These are phyloP conservation scores for Coix lacrymajobi DNA, from an alignment of 176 grass and related monocot genomes.

Conservation along the genomic window DNA sequence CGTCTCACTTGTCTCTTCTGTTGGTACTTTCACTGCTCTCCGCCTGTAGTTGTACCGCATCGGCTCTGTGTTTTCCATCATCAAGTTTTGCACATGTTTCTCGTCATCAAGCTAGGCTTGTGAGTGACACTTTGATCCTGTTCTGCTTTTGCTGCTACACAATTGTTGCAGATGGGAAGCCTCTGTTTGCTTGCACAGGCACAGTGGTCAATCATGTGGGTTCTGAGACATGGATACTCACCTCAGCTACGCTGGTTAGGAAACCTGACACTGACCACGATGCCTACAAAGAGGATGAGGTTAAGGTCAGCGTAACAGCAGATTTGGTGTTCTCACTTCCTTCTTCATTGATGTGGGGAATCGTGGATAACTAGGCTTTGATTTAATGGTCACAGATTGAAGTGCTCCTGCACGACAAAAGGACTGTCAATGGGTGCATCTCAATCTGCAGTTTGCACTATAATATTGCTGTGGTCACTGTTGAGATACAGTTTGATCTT, in stretches of 20 bases:
- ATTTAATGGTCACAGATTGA: neutral
- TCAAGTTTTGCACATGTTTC: neutral
- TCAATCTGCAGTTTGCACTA: neutral
- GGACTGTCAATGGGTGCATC: neutral
- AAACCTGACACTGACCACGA: neutral
- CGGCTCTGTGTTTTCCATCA: neutral
- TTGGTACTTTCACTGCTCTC: neutral
- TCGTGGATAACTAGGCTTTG: neutral
- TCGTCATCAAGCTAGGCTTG: neutral
- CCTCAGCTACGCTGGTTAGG: neutral
- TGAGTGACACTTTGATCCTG: neutral
- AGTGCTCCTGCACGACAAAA: constrained; percentile 8
- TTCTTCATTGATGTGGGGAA: neutral
- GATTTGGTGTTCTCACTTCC: neutral
- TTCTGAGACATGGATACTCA: constrained; percentile 5
- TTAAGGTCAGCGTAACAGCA: neutral
- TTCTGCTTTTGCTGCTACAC: neutral
- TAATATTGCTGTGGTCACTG: neutral
- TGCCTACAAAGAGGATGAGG: neutral
- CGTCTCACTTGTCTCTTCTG: neutral
- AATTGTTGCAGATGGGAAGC: neutral
- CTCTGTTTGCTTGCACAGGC: neutral
- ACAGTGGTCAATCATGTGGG: constrained; percentile 11
- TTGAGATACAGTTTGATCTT: neutral
- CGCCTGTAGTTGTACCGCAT: neutral